Percentiles rank a stretch among this genome's conserved stretches.
phyloP scores from a whole-genome alignment of 106 monocot species.

The Allium fistulosum region DNA sequence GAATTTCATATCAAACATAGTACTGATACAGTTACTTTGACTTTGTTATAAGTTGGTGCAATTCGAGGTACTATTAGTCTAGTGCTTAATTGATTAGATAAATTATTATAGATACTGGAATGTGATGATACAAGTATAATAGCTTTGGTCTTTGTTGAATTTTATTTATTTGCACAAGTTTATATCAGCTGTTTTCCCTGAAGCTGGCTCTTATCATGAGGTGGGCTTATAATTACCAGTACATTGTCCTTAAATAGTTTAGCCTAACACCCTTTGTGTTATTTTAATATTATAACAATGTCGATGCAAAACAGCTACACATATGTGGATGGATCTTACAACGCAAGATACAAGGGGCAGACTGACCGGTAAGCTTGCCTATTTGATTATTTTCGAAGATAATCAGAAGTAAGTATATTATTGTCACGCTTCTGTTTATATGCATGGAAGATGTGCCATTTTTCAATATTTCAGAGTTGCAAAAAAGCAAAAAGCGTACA shows the following conservation, averaged over 20 bases:
- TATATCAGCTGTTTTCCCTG: too few relatives aligned
- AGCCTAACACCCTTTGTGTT: too few relatives aligned
- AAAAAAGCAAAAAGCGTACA: conserved; percentile 27
- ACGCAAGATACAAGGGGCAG: conserved; percentile 28
- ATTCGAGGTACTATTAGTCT: neutral
- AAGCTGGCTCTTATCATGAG: too few relatives aligned
- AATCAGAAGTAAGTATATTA: neutral
- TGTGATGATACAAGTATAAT: neutral
- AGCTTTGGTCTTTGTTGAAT: too few relatives aligned
- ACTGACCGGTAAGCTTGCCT: conserved; percentile 21
- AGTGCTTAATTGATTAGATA: neutral
- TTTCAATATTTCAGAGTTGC: conserved; percentile 20
- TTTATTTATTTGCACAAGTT: neutral
- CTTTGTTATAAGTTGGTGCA: too few relatives aligned
- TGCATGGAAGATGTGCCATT: neutral
- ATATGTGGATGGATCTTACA: conserved; percentile 40
- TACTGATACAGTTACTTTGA: too few relatives aligned
- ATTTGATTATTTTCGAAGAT: neutral
- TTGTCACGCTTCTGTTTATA: neutral
- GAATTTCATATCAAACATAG: too few relatives aligned
- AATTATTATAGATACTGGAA: neutral
- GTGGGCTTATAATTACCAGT: too few relatives aligned
- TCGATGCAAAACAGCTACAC: conserved; percentile 21
- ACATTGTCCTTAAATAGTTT: too few relatives aligned
- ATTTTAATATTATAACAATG: neutral